Evolutionary conservation across 2,329 filamentous ascomycete species (phyloP).

Genomic region (Raffaelea ambrosiae): DNA sequence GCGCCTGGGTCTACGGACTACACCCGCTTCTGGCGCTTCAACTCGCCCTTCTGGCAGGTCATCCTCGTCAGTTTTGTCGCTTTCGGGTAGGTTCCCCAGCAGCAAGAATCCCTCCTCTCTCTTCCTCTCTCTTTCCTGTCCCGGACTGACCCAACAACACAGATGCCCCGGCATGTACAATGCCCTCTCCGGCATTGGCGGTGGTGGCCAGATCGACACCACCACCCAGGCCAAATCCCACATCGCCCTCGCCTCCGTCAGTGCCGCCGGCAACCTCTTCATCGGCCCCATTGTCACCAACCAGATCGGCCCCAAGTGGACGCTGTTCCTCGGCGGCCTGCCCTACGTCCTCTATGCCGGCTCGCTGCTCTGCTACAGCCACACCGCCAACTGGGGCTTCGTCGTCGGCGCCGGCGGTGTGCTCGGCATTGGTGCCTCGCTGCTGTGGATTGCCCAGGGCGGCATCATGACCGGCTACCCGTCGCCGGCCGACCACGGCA

Average conservation of each 20-base stretch:
- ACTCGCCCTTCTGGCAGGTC: too few relatives aligned
- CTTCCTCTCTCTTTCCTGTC: too few relatives aligned
- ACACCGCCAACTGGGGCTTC: conserved; percentile 60
- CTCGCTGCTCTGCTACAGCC: conserved; percentile 62
- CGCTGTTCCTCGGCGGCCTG: conserved; percentile 63
- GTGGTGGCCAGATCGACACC: conserved; percentile 16
- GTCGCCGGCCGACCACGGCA: conserved; percentile 70
- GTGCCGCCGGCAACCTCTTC: conserved; percentile 56
- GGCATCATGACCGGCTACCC: conserved; percentile 90
- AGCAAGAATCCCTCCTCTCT: too few relatives aligned
- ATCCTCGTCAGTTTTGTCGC: too few relatives aligned
- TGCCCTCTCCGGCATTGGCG: conserved; percentile 18
- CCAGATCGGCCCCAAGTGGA: conserved; percentile 59
- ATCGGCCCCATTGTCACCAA: conserved; percentile 70
- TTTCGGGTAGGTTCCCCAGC: too few relatives aligned
- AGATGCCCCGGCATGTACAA: conserved; percentile 26
- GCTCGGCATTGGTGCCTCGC: conserved; percentile 68
- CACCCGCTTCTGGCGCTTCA: too few relatives aligned
- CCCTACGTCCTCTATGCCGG: conserved; percentile 71
- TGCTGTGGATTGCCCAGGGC: conserved; percentile 76
- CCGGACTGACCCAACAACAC: conserved; percentile 4
- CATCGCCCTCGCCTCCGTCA: conserved; percentile 39
- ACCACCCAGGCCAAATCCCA: conserved; percentile 21
- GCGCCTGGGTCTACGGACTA: too few relatives aligned
- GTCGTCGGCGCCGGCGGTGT: conserved; percentile 69